These are phyloP conservation scores for Ganoderma multipileum DNA, from an alignment of 1,284 basidiomycete genomes.

Conservation along the genomic window DNA sequence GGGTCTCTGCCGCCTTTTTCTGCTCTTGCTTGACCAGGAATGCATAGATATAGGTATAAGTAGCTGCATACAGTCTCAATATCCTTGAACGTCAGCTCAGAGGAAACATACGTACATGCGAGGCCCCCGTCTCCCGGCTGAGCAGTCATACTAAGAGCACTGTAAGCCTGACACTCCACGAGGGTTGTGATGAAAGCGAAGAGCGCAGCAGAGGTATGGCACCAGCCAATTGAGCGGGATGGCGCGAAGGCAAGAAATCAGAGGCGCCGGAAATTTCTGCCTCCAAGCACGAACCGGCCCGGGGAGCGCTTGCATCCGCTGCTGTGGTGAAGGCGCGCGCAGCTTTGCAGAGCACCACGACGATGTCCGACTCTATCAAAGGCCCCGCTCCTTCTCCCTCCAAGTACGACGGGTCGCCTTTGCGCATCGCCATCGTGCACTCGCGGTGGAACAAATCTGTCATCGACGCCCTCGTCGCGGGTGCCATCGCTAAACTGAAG, in stretches of 20 bases:
- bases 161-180: not conserved
- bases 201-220: not conserved
- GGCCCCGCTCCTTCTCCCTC: slow-evolving; percentile 70
- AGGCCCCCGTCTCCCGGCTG: slow-evolving; percentile 31
- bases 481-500: slow-evolving; percentile 80
- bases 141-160: slow-evolving; percentile 17
- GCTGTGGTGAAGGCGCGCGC: not conserved
- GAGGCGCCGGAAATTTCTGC: slow-evolving; percentile 29
- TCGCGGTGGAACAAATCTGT: slow-evolving; percentile 92
- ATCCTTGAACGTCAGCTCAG: not conserved
- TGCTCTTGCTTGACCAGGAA: slow-evolving; percentile 72
- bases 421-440: slow-evolving; percentile 91
- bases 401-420: slow-evolving; percentile 77
- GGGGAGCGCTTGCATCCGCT: not conserved
- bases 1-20: slow-evolving; percentile 65
- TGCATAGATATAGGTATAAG: slow-evolving; percentile 75
- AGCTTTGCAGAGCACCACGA: slow-evolving; percentile 21
- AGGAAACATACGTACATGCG: slow-evolving; percentile 32
- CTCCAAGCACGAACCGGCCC: slow-evolving; percentile 20
- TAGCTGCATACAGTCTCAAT: slow-evolving; percentile 48
- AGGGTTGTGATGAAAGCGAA: not conserved
- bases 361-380: slow-evolving; percentile 71
- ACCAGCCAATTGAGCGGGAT: not conserved
- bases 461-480: slow-evolving; percentile 84
- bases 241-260: slow-evolving; percentile 18